These are phyloP conservation scores for Neurospora sublineolata DNA, from an alignment of 495 filamentous ascomycete genomes.

Conservation along the genomic window DNA sequence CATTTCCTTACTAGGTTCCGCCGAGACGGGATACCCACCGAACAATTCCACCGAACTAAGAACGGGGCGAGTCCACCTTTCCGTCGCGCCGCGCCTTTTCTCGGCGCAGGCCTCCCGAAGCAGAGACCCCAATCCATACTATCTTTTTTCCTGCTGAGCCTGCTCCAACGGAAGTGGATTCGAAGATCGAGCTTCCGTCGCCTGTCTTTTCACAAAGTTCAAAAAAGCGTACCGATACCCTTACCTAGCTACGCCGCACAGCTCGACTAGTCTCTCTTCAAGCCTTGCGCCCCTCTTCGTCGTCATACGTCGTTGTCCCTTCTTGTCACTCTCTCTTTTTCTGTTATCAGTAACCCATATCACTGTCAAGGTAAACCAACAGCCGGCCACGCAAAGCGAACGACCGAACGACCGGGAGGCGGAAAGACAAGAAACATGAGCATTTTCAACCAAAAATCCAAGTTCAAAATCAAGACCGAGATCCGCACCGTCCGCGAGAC, in stretches of 20 bases:
- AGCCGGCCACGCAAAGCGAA: not conserved
- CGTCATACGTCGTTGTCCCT: not conserved
- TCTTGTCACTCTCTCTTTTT: not conserved
- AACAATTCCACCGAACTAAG: not conserved
- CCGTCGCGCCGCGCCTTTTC: not conserved
- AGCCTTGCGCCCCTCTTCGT: not conserved
- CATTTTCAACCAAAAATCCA: conserved; percentile 28
- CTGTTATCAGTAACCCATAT: not conserved
- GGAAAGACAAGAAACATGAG: conserved; percentile 14
- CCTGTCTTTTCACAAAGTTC: not conserved
- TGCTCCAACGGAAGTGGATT: not conserved
- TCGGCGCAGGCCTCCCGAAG: not conserved
- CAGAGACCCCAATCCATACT: not conserved
- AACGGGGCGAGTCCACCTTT: not conserved
- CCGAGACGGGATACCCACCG: not conserved
- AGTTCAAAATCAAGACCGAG: conserved; percentile 24
- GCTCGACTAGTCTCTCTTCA: not conserved
- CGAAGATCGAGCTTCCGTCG: too few relatives aligned
- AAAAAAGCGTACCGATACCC: not conserved
- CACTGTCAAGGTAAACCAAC: not conserved
- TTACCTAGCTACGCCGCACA: not conserved
- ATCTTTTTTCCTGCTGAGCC: not conserved
- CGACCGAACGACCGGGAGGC: not conserved
- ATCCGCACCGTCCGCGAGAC: conserved; percentile 18
- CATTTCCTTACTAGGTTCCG: not conserved